Evolutionary conservation across 2,329 filamentous ascomycete genomes (phyloP).

Genomic region (Talaromyces sp.): DNA sequence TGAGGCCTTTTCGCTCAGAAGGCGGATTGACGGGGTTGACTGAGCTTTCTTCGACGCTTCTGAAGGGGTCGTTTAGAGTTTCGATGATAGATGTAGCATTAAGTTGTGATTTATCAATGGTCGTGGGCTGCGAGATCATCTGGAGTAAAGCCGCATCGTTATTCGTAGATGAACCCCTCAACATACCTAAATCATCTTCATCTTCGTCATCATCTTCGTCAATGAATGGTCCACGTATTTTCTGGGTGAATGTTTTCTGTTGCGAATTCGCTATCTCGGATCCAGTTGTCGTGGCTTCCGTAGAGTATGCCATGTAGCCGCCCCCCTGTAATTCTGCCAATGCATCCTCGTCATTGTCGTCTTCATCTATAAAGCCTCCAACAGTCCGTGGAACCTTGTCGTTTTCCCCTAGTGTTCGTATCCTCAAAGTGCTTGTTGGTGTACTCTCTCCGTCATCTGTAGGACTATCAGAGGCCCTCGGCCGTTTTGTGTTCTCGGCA

Average conservation of each 20-base stretch:
- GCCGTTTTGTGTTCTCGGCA: constrained; percentile 36
- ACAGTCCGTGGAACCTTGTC: background rate
- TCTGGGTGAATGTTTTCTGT: background rate
- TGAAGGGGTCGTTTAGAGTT: background rate
- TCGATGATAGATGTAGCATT: background rate
- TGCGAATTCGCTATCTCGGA: background rate
- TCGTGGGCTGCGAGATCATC: constrained; percentile 1
- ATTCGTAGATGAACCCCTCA: constrained; percentile 30
- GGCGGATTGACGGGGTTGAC: background rate
- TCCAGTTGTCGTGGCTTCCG: background rate
- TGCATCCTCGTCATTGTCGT: constrained; percentile 16
- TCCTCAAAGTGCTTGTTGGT: background rate
- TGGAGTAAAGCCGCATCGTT: constrained; percentile 29
- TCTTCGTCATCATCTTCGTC: constrained; percentile 20
- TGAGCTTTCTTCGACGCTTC: background rate
- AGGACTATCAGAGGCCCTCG: constrained; percentile 42
- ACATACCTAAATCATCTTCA: constrained; percentile 27
- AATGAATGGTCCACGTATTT: constrained; percentile 13
- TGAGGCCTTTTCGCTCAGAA: constrained; percentile 13
- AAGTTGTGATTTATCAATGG: background rate
- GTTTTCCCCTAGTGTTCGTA: background rate
- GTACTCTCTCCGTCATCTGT: constrained; percentile 36
- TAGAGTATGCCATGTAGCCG: background rate
- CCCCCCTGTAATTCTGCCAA: constrained; percentile 3
- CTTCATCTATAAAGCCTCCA: constrained; percentile 15